These are phyloP conservation scores for Fusarium illudens DNA, from an alignment of 2,329 filamentous ascomycete species.

Conservation along the genomic window DNA sequence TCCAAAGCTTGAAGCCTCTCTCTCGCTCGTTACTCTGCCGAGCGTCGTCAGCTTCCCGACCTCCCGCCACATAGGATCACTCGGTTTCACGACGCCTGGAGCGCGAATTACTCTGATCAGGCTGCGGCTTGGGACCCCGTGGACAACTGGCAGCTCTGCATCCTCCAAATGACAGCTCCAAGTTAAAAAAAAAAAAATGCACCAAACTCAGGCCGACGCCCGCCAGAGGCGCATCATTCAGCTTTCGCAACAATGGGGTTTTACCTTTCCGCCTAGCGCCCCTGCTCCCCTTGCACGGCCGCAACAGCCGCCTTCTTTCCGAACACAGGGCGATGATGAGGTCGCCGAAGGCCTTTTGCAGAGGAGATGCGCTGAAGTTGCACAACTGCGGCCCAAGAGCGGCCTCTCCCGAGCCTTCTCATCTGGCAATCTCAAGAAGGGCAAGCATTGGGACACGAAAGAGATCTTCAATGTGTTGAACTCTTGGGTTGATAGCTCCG, in stretches of 20 bases:
- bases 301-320: constrained; percentile 53
- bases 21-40: not conserved
- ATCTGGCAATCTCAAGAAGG: constrained; percentile 52
- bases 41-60: constrained; percentile 2
- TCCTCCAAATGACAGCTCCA: constrained; percentile 23
- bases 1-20: not conserved
- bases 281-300: constrained; percentile 54
- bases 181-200: constrained; percentile 36
- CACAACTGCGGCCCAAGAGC: constrained; percentile 50
- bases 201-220: constrained; percentile 45
- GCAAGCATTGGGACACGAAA: constrained; percentile 61
- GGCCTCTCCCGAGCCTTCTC: constrained; percentile 52
- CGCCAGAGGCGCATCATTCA: constrained; percentile 59
- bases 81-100: not conserved
- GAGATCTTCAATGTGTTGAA: constrained; percentile 63
- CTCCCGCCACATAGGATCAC: constrained; percentile 3
- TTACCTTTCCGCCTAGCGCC: constrained; percentile 51
- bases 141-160: not conserved
- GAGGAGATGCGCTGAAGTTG: constrained; percentile 50
- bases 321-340: constrained; percentile 59
- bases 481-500: constrained; percentile 57
- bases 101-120: not conserved
- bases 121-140: not conserved
- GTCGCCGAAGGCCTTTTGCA: constrained; percentile 64
- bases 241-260: constrained; percentile 60